phyloP scores from a whole-genome alignment of 305 asterid species.

The Solanum hybrid region DNA sequence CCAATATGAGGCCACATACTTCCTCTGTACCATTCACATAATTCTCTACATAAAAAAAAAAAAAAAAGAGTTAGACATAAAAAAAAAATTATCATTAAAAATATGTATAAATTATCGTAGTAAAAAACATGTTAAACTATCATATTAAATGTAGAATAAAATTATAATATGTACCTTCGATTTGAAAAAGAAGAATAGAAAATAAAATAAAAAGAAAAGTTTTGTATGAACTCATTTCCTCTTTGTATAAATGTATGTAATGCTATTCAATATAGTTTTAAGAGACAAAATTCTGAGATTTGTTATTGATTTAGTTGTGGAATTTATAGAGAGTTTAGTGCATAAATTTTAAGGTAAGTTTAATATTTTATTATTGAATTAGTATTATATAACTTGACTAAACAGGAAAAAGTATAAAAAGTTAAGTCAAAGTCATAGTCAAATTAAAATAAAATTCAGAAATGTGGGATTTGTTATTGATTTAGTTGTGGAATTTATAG shows the following conservation, averaged over 20 bases:
- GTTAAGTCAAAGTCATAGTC: neutral
- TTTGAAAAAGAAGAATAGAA: neutral
- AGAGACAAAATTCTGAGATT: neutral
- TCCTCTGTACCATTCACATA: too few relatives aligned
- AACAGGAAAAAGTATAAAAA: too few relatives aligned
- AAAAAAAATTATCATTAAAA: too few relatives aligned
- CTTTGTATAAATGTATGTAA: neutral
- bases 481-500: neutral
- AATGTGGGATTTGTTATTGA: neutral
- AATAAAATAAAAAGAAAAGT: neutral
- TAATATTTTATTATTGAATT: too few relatives aligned
- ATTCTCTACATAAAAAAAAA: neutral
- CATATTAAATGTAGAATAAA: neutral
- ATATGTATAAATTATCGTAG: too few relatives aligned
- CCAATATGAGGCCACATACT: too few relatives aligned
- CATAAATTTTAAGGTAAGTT: neutral
- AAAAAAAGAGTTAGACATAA: too few relatives aligned
- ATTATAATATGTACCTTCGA: neutral
- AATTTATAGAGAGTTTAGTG: neutral
- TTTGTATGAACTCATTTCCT: neutral
- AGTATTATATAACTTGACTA: neutral
- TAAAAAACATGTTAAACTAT: too few relatives aligned
- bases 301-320: neutral
- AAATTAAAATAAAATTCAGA: too few relatives aligned
- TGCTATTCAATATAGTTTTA: neutral